Base-by-base conservation (phyloP, 257 asterid genomes). In the Linderniella brevidens region DNA sequence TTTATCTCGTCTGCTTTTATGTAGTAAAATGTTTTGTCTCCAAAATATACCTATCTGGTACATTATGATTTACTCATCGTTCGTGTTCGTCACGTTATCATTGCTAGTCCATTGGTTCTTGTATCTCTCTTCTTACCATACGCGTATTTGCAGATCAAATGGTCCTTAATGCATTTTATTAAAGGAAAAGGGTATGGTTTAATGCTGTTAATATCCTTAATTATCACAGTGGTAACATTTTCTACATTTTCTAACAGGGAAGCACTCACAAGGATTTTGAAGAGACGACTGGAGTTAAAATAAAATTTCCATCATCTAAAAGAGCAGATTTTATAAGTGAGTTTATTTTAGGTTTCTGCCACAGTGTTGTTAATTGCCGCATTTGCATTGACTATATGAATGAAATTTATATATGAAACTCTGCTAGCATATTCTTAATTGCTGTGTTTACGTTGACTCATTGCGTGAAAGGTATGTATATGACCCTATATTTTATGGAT, bases 121-220 rank as follows among this genome's bases (percentile, higher is more conserved):
- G 44, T n/a, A n/a, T n/a, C 37, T 12, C 47, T 32, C 25, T n/a
- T 36, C 62, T 56, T 36, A 49, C 64, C 18, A 58, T 46, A 35
- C 64, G 57, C 53, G 17, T 51, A 25, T 55, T 59, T 83, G 75
- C 81, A 88, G 95, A 66, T 73, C 65, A 93, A 92, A 58, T 58
- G 64, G 48, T 72, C 92, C 25, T 59, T 88, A 61, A 76, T 83
- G 77, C 80, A 75, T 54, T 84, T 78, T 69, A 54, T 88, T 63
- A 68, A 53, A 74, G 93, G 93, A 52, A 80, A 74, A 76, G 64
- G 77, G 97, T 88, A 78, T n/a, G 44, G 77, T 9, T 37, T 17
- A 0, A 36, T 38, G 44, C 55, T 12, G 20, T 42, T 51, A 39
- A 40, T 55, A 37, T 55, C 14, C 49, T 25, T 54, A 16, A 46